Evolutionary conservation across 495 filamentous ascomycete genomes (phyloP), one percentile per base, ranked within the genome.

Genomic region (Aspergillus asperescens): DNA sequence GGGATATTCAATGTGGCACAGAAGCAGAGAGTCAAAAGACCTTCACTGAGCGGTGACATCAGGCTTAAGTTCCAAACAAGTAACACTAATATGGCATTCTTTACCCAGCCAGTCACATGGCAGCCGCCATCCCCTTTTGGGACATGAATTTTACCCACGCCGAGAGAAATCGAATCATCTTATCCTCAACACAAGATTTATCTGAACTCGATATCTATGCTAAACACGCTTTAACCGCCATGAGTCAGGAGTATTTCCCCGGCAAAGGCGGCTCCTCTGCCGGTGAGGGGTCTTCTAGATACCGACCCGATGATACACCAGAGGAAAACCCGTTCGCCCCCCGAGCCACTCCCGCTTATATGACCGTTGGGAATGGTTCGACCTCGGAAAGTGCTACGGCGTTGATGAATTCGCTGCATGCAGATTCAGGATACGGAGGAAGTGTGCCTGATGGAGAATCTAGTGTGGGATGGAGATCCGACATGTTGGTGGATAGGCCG

Each of bases 371-470:
- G 38, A 82, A 78, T 56, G 90, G 89, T 23, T 84, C 86, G 35
- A 84, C 86, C 28, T 89, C 90, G 44, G 81, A 90, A 52, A 86
- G 82, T 60, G 83, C 84, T 5, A 70, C 82, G 54, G 74, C 81
- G 70, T 61, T 94, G 73, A 76, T 85, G 74, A 67, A 81, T 64
- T 73, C 83, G 37, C 63, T 95, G 25, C 88, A 95, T 50, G 73
- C 84, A 41, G 93, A 97, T 61, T 96, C 90, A 16, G 93, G 93
- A 12, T 97, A 97, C 62, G 91, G 89, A 52, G 81, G 75, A 7
- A 75, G 73, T 37, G 62, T 67, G 29, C 54, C 73, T 39, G 79
- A 72, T 32, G 74, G 68, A 41, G 76, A 80, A 52, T 68, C 58
- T 25, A 65, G 60, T 27, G 59, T 57, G 16, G 56, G 58, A 40